Evolutionary conservation across 2,329 filamentous ascomycete species (phyloP).

Genomic region (Colletotrichum sp.): DNA sequence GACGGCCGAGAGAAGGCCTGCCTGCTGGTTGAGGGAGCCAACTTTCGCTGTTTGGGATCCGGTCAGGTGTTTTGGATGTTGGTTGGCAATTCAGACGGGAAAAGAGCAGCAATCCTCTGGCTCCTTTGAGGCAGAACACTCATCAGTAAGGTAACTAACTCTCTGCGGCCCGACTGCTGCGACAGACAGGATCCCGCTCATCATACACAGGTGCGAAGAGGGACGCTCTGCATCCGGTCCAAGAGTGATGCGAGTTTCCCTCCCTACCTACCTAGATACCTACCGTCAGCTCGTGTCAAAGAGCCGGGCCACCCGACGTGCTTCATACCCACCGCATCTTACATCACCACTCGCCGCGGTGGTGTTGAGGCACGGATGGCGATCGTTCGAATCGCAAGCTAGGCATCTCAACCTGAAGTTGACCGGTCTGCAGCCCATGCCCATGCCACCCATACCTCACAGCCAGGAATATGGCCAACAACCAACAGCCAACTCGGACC

Average conservation of each 20-base stretch:
- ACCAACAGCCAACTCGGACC: background rate
- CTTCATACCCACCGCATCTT: conserved; percentile 1
- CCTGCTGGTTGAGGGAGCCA: background rate
- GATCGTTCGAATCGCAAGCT: background rate
- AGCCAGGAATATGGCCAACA: background rate
- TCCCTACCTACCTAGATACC: background rate
- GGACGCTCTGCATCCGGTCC: background rate
- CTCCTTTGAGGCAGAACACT: background rate
- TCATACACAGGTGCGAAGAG: background rate
- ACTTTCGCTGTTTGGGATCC: background rate
- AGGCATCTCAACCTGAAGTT: conserved; percentile 8
- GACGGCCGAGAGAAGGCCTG: background rate
- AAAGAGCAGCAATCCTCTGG: background rate
- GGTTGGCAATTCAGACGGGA: background rate
- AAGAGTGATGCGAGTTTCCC: background rate
- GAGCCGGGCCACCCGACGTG: conserved; percentile 1
- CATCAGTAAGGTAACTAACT: background rate
- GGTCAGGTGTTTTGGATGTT: background rate
- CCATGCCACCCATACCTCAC: background rate
- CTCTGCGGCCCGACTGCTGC: background rate
- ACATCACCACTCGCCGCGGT: background rate
- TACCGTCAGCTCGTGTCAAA: background rate
- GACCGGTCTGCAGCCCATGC: background rate
- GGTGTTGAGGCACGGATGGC: conserved; percentile 3
- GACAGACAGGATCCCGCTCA: background rate